Evolutionary conservation across 352 stramenopile species (phyloP).

Genomic region (Pythium catenulatum): DNA sequence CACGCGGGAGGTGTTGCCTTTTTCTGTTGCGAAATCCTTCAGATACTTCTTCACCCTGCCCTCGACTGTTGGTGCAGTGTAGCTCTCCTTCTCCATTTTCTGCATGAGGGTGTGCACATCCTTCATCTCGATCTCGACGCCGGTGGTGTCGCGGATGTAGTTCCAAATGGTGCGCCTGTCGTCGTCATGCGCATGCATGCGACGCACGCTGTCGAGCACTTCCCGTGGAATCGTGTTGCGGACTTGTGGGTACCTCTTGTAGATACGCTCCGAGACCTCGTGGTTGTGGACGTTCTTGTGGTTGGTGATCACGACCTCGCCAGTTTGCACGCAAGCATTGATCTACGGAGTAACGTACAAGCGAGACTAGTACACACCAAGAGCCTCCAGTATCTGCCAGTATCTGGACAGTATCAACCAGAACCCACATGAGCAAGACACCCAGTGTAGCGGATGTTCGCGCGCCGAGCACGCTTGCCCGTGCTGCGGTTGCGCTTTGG

Average conservation of each 20-base stretch:
- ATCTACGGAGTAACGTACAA: conserved; percentile 44
- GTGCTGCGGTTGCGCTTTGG: conserved; percentile 59
- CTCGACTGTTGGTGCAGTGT: background rate
- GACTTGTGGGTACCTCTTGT: conserved; percentile 63
- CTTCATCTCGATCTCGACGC: conserved; percentile 62
- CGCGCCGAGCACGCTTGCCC: conserved; percentile 40
- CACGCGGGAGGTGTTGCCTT: background rate
- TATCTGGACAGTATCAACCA: background rate
- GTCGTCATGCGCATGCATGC: conserved; percentile 58
- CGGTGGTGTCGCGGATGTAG: conserved; percentile 65
- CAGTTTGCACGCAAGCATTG: conserved; percentile 68
- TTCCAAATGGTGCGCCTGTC: conserved; percentile 66
- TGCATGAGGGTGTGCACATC: conserved; percentile 66
- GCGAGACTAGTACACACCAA: background rate
- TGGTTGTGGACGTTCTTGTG: conserved; percentile 69
- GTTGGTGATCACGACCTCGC: conserved; percentile 63
- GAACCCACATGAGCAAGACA: conserved; percentile 63
- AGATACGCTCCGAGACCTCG: conserved; percentile 55
- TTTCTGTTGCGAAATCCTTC: background rate
- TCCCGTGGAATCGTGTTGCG: conserved; percentile 61
- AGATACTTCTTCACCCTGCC: background rate
- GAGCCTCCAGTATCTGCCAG: background rate
- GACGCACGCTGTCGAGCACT: conserved; percentile 61
- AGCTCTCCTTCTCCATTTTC: background rate
- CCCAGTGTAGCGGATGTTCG: conserved; percentile 62